Base-by-base conservation (phyloP, 139 green algal species). In the Ettlia oleoabundans region DNA sequence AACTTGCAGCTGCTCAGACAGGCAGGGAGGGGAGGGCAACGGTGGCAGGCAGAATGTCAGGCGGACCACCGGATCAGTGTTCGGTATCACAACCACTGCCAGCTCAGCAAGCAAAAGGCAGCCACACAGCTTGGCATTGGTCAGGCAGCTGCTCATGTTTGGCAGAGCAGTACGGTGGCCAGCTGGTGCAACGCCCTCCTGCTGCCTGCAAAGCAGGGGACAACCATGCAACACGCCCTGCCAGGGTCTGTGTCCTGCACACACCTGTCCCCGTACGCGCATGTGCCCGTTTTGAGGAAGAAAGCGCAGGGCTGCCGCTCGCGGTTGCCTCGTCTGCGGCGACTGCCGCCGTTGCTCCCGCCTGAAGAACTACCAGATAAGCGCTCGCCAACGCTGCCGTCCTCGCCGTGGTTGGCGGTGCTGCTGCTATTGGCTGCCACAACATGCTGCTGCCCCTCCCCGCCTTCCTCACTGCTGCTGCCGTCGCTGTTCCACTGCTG, bases 271-370 rank as follows among this genome's bases (percentile, higher is more conserved):
- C 88, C 88, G 68, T 87, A 91, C 2, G 88, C 88, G 70, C 88
- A 91, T 9, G 88, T 89, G 51, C 86, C 88, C 4, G 87, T 91
- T 33, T 90, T 90, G 28, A 91, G 79, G 76, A 90, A 91, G 70
- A 91, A 91, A 6, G 86, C 82, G 64, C 88, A 91, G 32, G 82
- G 41, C 58, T 61, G 64, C 35, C 43, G 30, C 64, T 66, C 63
- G 5, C 52, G 68, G 37, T 8, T 73, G n/a, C 38, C n/a, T 0
- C 65, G 15, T 43, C 58, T 43, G 35, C 65, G 38, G 9, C 65
- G 9, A 35, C 78, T 70, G 78, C 65, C 35, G 30, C 43, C 33
- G 51, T 51, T 71, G 80, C 53, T 77, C 43, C 35, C 55, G 2
- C 35, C 51, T 0, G 47, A 55, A 1, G 65, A 61, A 33, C 35